Conservation (phyloP, 1,284 basidiomycete species). For the Gomphus bonarii region DNA sequence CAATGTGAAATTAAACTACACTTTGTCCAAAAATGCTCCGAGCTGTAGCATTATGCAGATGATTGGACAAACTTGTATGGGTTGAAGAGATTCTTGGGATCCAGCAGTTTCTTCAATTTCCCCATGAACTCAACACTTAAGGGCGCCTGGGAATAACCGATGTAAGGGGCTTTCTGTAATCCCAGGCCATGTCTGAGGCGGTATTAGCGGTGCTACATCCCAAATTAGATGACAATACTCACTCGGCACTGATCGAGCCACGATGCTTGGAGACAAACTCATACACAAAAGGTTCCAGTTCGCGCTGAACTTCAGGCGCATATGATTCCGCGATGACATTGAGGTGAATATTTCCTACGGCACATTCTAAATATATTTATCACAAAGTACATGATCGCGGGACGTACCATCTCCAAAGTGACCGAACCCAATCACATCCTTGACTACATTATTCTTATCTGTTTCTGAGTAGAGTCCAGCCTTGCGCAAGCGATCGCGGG, state of each 20-base stretch:
- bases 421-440: slow-evolving; percentile 32
- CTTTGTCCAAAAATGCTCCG: too few species aligned
- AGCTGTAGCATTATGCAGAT: too few species aligned
- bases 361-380: slow-evolving; percentile 16
- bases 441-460: slow-evolving; percentile 42
- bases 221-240: too few species aligned
- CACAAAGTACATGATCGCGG: neutral
- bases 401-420: slow-evolving; percentile 89
- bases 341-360: slow-evolving; percentile 83
- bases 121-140: neutral
- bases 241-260: slow-evolving; percentile 91
- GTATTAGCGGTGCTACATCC: neutral
- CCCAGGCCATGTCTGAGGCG: neutral
- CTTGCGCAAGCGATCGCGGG: slow-evolving; percentile 65
- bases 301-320: slow-evolving; percentile 72
- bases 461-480: slow-evolving; percentile 41
- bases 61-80: slow-evolving; percentile 5
- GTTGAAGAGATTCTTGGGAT: neutral
- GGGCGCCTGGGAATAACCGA: neutral
- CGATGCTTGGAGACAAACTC: slow-evolving; percentile 28
- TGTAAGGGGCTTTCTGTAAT: neutral
- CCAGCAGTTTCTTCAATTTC: neutral
- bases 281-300: slow-evolving; percentile 38
- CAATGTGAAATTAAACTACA: too few species aligned
- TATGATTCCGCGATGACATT: slow-evolving; percentile 88